Evolutionary conservation across 2,329 filamentous ascomycete genomes (phyloP).

Genomic region (Fusarium avenaceum): DNA sequence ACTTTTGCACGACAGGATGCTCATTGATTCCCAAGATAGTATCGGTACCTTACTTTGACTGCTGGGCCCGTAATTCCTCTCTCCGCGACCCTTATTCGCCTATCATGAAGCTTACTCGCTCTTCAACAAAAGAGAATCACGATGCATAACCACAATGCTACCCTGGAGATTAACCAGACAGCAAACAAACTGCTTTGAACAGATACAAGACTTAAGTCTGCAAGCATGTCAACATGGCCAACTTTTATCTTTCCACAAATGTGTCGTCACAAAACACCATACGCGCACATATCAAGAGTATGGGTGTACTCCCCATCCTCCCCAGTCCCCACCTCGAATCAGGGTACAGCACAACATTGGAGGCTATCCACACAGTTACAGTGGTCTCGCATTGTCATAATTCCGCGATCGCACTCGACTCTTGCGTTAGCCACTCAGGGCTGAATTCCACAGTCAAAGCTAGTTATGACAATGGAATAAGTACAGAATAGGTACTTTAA

Average conservation of each 20-base stretch:
- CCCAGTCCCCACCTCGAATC: neutral
- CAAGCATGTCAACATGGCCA: neutral
- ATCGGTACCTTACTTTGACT: slow-evolving; percentile 40
- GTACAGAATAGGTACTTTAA: neutral
- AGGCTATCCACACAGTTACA: slow-evolving; percentile 25
- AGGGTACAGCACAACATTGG: slow-evolving; percentile 10
- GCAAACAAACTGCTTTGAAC: slow-evolving; percentile 7
- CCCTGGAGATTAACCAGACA: slow-evolving; percentile 17
- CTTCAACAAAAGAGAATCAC: slow-evolving; percentile 24
- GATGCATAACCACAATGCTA: slow-evolving; percentile 19
- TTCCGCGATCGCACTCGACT: slow-evolving; percentile 27
- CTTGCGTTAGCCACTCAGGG: slow-evolving; percentile 26
- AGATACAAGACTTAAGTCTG: neutral
- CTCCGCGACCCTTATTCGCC: slow-evolving; percentile 28
- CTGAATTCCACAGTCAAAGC: slow-evolving; percentile 13
- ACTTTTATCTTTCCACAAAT: slow-evolving; percentile 4
- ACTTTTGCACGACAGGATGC: slow-evolving; percentile 22
- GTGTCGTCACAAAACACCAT: neutral
- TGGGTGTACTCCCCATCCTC: neutral
- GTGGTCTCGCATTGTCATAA: slow-evolving; percentile 22
- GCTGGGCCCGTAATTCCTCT: slow-evolving; percentile 18
- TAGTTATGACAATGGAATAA: neutral
- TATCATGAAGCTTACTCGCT: slow-evolving; percentile 15
- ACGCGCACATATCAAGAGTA: neutral
- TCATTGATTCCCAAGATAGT: slow-evolving; percentile 33